Evolutionary conservation across 2,329 filamentous ascomycete genomes (phyloP).

Genomic region (Calonectria leucothoes): DNA sequence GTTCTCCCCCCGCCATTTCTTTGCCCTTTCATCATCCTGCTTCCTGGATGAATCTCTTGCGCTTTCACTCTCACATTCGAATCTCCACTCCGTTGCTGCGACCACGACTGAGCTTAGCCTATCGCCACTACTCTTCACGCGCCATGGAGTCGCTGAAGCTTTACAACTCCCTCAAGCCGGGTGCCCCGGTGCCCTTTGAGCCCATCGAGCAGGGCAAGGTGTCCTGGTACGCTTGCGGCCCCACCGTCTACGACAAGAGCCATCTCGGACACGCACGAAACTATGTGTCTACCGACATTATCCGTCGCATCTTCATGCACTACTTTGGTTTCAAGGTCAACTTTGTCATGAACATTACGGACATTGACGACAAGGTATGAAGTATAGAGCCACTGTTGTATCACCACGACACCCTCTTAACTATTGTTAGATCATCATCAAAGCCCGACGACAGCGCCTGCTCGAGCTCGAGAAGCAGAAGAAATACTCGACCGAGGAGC

Average conservation of each 20-base stretch:
- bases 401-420: constrained; percentile 28
- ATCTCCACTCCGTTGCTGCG: constrained; percentile 41
- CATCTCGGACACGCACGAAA: constrained; percentile 88
- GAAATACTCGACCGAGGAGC: constrained; percentile 59
- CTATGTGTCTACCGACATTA: constrained; percentile 91
- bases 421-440: constrained; percentile 64
- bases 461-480: constrained; percentile 85
- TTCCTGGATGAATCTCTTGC: constrained; percentile 51
- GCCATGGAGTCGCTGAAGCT: constrained; percentile 73
- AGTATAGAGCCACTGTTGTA: not conserved
- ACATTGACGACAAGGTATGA: constrained; percentile 79
- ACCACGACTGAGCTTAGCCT: constrained; percentile 36
- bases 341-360: constrained; percentile 95
- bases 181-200: constrained; percentile 78
- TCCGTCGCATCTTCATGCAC: constrained; percentile 83
- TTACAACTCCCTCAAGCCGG: constrained; percentile 82
- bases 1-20: constrained; percentile 14
- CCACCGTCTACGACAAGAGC: constrained; percentile 85
- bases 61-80: constrained; percentile 43
- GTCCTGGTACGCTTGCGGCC: constrained; percentile 90
- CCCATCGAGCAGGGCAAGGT: constrained; percentile 79
- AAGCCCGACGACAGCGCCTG: constrained; percentile 81
- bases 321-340: constrained; percentile 87
- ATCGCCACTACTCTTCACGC: constrained; percentile 50
- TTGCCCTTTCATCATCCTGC: not conserved